Percentiles rank a stretch among this genome's conserved stretches.
These are phyloP conservation scores for Apiosordaria backusii DNA, from an alignment of 495 filamentous ascomycete species.

Conservation along the genomic window DNA sequence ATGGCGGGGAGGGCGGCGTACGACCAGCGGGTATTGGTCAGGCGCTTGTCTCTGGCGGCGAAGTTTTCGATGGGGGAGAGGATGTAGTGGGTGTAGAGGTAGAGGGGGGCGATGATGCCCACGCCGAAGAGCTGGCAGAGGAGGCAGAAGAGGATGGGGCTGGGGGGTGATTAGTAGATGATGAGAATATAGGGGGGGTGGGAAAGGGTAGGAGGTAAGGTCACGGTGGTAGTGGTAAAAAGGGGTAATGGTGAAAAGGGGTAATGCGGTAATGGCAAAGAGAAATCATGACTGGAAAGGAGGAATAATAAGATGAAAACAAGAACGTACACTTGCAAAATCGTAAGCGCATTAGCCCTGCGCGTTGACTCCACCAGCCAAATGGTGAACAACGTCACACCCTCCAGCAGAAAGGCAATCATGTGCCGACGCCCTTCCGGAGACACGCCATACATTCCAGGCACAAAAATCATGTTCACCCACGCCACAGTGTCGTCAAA, in stretches of 20 bases:
- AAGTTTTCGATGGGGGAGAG: conserved; percentile 16
- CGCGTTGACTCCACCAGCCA: conserved; percentile 25
- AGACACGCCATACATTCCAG: conserved; percentile 19
- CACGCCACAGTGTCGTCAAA: conserved; percentile 8
- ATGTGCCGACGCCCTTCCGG: conserved; percentile 13
- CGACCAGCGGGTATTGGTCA: conserved; percentile 7
- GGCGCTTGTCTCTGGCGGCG: conserved; percentile 12
- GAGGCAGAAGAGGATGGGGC: conserved; percentile 19
- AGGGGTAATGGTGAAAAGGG: not conserved
- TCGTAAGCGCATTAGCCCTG: conserved; percentile 5
- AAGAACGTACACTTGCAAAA: conserved; percentile 17
- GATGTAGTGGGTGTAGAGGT: conserved; percentile 21
- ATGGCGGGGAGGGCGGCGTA: conserved; percentile 16
- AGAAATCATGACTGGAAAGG: not conserved
- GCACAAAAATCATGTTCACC: conserved; percentile 26
- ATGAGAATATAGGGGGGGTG: too few species aligned
- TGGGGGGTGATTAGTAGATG: not conserved
- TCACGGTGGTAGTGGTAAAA: too few species aligned
- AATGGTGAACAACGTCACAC: conserved; percentile 16
- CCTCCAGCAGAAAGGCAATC: conserved; percentile 24
- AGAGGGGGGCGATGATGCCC: conserved; percentile 21
- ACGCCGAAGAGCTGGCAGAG: conserved; percentile 23
- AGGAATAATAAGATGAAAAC: not conserved
- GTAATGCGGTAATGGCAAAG: not conserved
- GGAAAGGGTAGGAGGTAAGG: too few species aligned